Base-by-base conservation (phyloP, 805 yeast species). In the Blastobotrys mokoenaii region DNA sequence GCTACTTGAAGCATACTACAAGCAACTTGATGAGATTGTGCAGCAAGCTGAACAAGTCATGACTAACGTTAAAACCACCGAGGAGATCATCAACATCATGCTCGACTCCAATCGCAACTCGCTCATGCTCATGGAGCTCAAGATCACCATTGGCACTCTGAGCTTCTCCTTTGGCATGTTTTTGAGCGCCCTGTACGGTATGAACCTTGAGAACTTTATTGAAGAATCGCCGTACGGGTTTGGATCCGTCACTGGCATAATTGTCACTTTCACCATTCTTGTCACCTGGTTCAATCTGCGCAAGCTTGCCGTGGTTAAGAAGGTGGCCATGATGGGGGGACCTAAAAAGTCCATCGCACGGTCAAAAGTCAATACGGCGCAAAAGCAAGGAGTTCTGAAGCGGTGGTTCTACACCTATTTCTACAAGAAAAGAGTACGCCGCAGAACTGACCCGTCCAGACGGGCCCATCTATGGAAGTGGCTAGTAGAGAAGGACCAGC, bases 121-220 rank as follows among this genome's bases (percentile, higher is more conserved):
- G 2, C 68, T 89, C 50, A 86, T 89, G 95, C 72, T 89, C 46
- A 79, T 83, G 53, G 95, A 89, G 57, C 67, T 89, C 51, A 82
- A 84, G 55, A 78, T 88, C 12, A 79, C 94, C 0, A 82, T 89
- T 20, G 85, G 84, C 51, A 86, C 96, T 0, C 63, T 89, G 31
- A 95, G 95, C 0, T 76, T 85, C 57, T 84, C 95, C 0, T 82
- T 85, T 17, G 95, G 95, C 1, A 82, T 95, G 1, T 66, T 85
- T 16, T 55, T 86, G 1, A 95, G 96, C 1, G 95, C 95, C 6
- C 80, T 88, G 54, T 89, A 85, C 57, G 99, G 99, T 34, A 93
- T 93, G 98, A 93, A 93, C 64, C 69, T 93, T 61, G 86, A 84
- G 59, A 93, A 90, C 64, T 88, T 83, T 58, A 79, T 93, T 15